A percentile compares a stretch with the other conserved stretches of the same genome.
Evolutionary conservation across 768 basidiomycete genomes (phyloP).

Genomic region (Termitomyces sp.): DNA sequence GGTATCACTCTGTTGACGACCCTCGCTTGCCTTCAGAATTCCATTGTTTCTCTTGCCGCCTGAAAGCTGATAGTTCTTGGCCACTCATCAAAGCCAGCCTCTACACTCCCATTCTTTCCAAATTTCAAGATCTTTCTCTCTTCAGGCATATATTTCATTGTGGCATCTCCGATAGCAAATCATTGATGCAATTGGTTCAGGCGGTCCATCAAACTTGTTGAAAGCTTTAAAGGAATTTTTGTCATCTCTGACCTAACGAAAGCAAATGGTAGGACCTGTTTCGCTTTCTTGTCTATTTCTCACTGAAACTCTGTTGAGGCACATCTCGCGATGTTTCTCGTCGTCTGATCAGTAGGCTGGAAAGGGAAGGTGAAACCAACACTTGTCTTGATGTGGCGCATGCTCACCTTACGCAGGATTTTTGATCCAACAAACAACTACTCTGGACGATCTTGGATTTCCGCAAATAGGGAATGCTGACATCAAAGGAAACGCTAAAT

Average conservation of each 20-base stretch:
- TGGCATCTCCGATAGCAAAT: background rate
- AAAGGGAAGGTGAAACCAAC: constrained; percentile 55
- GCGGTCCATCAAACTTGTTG: constrained; percentile 37
- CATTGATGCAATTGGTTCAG: constrained; percentile 4
- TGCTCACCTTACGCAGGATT: constrained; percentile 47
- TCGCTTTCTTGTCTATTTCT: background rate
- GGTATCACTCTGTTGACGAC: constrained; percentile 63
- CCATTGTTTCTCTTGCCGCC: constrained; percentile 74
- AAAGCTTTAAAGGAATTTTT: constrained; percentile 37
- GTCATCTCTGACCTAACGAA: constrained; percentile 48
- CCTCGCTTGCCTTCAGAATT: constrained; percentile 56
- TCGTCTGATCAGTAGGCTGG: constrained; percentile 65
- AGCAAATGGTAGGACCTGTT: constrained; percentile 45
- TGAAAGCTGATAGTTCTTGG: constrained; percentile 65
- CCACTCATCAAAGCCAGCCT: constrained; percentile 59
- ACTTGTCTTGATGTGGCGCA: background rate
- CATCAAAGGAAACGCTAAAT: constrained; percentile 34
- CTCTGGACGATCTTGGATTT: constrained; percentile 48
- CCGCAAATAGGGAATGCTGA: constrained; percentile 36
- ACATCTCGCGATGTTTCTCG: constrained; percentile 51
- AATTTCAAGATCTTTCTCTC: constrained; percentile 65
- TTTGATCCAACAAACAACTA: constrained; percentile 46
- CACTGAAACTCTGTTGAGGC: constrained; percentile 29
- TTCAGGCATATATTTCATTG: constrained; percentile 49
- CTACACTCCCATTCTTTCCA: constrained; percentile 55